Evolutionary conservation across 495 filamentous ascomycete species (phyloP).

Genomic region (Jackrogersella multiformis): DNA sequence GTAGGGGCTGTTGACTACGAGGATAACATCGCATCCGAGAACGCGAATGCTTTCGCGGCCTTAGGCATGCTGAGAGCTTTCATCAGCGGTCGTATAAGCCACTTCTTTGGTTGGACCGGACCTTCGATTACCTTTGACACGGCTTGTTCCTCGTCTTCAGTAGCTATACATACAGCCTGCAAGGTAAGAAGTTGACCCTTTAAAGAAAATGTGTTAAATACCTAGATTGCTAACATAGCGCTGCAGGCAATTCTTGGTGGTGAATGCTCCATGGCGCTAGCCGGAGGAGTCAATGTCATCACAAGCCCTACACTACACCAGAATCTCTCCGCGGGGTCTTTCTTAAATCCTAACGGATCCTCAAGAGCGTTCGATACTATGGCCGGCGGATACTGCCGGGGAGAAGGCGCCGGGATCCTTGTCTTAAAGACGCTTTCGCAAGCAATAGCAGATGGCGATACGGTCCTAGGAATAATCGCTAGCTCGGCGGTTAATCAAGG

Average conservation of each 20-base stretch:
- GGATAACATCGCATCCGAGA: conserved; percentile 44
- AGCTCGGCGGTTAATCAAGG: conserved; percentile 59
- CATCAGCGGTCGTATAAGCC: conserved; percentile 40
- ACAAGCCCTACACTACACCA: conserved; percentile 41
- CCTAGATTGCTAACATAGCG: too few relatives aligned
- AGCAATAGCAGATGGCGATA: conserved; percentile 54
- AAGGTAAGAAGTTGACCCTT: too few relatives aligned
- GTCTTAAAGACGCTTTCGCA: conserved; percentile 61
- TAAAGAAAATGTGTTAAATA: too few relatives aligned
- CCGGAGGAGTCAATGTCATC: conserved; percentile 47
- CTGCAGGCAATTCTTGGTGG: conserved; percentile 52
- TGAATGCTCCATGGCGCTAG: conserved; percentile 52
- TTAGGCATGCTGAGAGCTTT: conserved; percentile 39
- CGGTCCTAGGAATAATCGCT: conserved; percentile 64
- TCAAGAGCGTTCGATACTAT: conserved; percentile 51
- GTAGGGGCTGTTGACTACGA: conserved; percentile 42
- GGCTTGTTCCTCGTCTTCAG: conserved; percentile 60
- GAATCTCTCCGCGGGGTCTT: conserved; percentile 51
- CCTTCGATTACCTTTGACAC: conserved; percentile 62
- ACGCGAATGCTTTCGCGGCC: conserved; percentile 39
- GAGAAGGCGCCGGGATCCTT: conserved; percentile 63
- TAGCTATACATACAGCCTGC: conserved; percentile 56
- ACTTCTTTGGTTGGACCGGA: conserved; percentile 62
- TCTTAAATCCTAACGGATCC: conserved; percentile 50
- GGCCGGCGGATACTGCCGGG: conserved; percentile 68